Evolutionary conservation across 208 protist species (phyloP), one percentile per base, ranked within the genome.

Genomic region (Trypanosomatidae sp.): DNA sequence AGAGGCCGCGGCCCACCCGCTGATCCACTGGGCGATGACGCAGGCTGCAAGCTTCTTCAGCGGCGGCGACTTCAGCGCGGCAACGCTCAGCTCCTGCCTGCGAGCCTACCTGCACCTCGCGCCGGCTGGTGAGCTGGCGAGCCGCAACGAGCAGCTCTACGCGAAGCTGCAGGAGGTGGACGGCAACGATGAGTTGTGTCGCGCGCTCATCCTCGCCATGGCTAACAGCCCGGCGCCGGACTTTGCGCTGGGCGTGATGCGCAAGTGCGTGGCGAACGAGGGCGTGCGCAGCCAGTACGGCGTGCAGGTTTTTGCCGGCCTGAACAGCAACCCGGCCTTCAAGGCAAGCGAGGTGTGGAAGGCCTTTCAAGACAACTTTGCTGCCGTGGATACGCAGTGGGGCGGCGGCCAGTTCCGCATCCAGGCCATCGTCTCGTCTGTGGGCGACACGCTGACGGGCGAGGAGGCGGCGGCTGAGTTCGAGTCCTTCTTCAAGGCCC

Each of bases 401-500:
- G 93, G 93, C 44, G 82, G 83, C 41, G 93, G 93, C 25, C 90
- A 94, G 74, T 97, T 97, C 77, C 91, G 91, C 59, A 97, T 97
- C 62, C 90, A 95, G 73, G 79, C 66, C 50, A 97, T 97, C 75
- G 93, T 94, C 33, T 72, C 58, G 7, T 81, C 25, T 60, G 85
- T 95, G 33, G 86, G 78, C 68, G 81, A 68, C 15, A 86, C 91
- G 13, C 84, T 97, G 33, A 76, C 68, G 1, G 83, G 87, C 30
- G 80, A 83, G 10, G 84, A 73, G 12, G 77, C 83, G 15, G 92
- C 88, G 5, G 76, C 78, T 53, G 78, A 89, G 33, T 95, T 87
- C 33, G 79, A 86, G 53, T 56, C 55, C 2, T 97, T 97, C 73
- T 97, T 97, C 77, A 78, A 84, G 53, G 58, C 47, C 13, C 76